These are phyloP conservation scores for Blepharisma undulans DNA, from an alignment of 169 alveolate species.

Conservation along the genomic window DNA sequence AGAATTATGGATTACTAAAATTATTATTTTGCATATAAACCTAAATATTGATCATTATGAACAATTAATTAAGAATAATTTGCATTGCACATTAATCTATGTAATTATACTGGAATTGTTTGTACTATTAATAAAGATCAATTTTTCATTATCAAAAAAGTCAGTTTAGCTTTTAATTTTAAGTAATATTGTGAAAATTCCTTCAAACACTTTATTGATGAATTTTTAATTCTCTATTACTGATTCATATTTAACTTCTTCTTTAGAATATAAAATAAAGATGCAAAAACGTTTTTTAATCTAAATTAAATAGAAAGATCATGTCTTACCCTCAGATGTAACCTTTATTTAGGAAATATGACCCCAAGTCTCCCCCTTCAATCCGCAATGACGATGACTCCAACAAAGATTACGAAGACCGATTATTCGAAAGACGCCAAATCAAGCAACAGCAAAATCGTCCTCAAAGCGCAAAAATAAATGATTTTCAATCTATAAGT, in stretches of 20 bases:
- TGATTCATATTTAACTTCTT: too few species aligned
- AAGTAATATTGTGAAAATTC: too few species aligned
- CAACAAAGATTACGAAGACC: not conserved
- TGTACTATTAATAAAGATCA: too few species aligned
- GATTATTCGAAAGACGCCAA: not conserved
- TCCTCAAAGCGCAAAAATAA: conserved; percentile 17
- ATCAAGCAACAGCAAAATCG: not conserved
- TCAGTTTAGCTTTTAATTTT: too few species aligned
- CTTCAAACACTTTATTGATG: too few species aligned
- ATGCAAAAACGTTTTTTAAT: not conserved
- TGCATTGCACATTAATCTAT: too few species aligned
- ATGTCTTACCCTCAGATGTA: conserved; percentile 25
- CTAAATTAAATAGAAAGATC: not conserved
- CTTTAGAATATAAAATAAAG: not conserved
- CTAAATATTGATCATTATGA: not conserved
- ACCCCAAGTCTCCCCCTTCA: conserved; percentile 10
- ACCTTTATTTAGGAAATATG: not conserved
- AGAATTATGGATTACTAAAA: not conserved
- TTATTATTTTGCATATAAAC: not conserved
- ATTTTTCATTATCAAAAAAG: too few species aligned
- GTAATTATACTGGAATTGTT: too few species aligned
- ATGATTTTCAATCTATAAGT: not conserved
- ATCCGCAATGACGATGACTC: conserved; percentile 4
- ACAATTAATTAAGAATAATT: too few species aligned
- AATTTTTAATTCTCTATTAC: too few species aligned